Conservation (phyloP, 2,329 filamentous ascomycete species). For the Monosporascus ibericus region DNA sequence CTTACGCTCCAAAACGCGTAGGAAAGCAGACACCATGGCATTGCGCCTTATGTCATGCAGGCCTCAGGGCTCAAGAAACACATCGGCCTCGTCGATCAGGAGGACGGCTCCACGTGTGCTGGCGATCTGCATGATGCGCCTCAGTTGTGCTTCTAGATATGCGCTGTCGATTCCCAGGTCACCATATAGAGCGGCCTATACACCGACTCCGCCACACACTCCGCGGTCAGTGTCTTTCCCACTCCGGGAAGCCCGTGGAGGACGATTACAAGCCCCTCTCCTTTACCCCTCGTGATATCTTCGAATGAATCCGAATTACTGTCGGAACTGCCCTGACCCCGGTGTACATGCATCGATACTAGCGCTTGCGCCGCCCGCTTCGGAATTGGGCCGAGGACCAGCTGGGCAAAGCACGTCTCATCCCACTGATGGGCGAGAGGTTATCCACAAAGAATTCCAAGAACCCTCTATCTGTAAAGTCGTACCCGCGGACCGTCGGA, state of each 20-base stretch:
- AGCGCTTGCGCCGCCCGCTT: conserved; percentile 11
- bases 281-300: conserved; percentile 15
- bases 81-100: conserved; percentile 27
- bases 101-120: conserved; percentile 30
- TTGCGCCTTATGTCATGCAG: conserved; percentile 13
- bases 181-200: conserved; percentile 29
- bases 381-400: conserved; percentile 6
- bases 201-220: conserved; percentile 31
- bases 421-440: conserved; percentile 15
- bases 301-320: conserved; percentile 4
- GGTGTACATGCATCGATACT: conserved; percentile 6
- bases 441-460: no score
- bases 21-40: conserved; percentile 16
- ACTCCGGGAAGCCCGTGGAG: conserved; percentile 12
- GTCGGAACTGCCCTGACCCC: conserved; percentile 1
- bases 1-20: conserved; percentile 15
- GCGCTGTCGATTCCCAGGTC: conserved; percentile 22
- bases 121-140: conserved; percentile 32
- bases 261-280: conserved; percentile 12
- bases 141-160: conserved; percentile 17
- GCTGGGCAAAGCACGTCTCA: conserved; percentile 1
- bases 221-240: conserved; percentile 26
- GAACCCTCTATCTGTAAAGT: no score
- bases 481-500: no score
- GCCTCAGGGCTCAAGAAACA: conserved; percentile 30